Evolutionary conservation across 75 land plant genomes (phyloP).

Genomic region (Pseudotsuga menziesii): DNA sequence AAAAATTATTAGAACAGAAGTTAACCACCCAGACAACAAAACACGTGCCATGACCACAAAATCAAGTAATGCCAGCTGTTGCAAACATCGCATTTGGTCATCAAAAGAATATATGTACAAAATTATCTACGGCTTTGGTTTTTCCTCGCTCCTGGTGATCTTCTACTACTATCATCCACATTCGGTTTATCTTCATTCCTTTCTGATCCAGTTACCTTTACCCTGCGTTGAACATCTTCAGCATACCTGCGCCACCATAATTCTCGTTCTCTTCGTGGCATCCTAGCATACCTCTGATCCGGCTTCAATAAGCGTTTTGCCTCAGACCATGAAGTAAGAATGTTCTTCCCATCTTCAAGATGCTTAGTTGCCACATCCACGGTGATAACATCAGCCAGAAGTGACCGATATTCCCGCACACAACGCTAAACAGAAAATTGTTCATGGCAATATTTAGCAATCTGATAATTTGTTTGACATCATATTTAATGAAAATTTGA

Average conservation of each 20-base stretch:
- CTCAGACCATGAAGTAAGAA: conserved; percentile 79
- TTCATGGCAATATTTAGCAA: not conserved
- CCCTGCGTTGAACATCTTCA: conserved; percentile 58
- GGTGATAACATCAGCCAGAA: conserved; percentile 71
- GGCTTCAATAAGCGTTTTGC: conserved; percentile 62
- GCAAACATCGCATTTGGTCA: too few species aligned
- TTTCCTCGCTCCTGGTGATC: conserved; percentile 15
- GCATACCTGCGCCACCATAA: conserved; percentile 66
- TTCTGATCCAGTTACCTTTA: conserved; percentile 24
- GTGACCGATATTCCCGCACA: conserved; percentile 49
- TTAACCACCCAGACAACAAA: too few species aligned
- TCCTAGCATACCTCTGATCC: conserved; percentile 63
- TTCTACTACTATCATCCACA: conserved; percentile 21
- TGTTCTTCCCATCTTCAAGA: conserved; percentile 63
- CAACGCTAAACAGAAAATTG: conserved; percentile 46
- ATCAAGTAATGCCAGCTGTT: too few species aligned
- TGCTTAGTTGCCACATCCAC: conserved; percentile 47
- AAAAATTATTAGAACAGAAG: too few species aligned
- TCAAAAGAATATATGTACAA: too few species aligned
- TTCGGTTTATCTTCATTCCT: conserved; percentile 30
- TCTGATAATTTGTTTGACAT: not conserved
- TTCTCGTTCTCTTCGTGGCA: conserved; percentile 76
- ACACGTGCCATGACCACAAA: too few species aligned
- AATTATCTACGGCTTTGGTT: not conserved
- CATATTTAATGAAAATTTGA: not conserved